Conservation (phyloP, 805 yeast genomes). For the Spathaspora arborariae region DNA sequence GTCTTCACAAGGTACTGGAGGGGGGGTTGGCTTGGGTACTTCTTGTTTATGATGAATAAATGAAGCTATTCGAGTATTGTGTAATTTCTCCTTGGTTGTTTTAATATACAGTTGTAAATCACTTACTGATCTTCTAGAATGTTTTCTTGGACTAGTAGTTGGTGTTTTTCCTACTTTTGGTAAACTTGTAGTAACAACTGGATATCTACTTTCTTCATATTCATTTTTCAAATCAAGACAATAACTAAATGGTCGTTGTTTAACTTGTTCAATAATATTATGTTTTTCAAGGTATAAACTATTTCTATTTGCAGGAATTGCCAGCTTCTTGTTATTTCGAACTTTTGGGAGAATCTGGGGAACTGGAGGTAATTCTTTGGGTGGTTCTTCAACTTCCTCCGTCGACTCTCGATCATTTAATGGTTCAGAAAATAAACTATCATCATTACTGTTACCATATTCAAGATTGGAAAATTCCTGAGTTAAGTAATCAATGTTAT, state of each 20-base stretch:
- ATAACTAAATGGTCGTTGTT: constrained; percentile 25
- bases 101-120: not conserved
- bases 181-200: not conserved
- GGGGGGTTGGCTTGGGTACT: no score
- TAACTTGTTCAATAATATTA: constrained; percentile 14
- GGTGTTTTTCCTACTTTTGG: not conserved
- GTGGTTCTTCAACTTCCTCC: not conserved
- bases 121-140: not conserved
- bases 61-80: not conserved
- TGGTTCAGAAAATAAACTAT: constrained; percentile 11
- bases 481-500: not conserved
- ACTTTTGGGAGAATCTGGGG: constrained; percentile 7
- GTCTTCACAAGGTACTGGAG: no score
- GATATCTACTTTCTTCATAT: constrained; percentile 13
- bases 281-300: not conserved
- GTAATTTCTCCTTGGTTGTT: not conserved
- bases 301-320: not conserved
- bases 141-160: not conserved
- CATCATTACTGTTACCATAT: constrained; percentile 8
- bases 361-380: not conserved
- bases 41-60: not conserved
- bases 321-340: constrained; percentile 2
- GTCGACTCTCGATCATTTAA: not conserved
- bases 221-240: constrained; percentile 23
- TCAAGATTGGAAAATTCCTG: not conserved